Evolutionary conservation across 169 alveolate genomes (phyloP), one percentile per base, ranked within the genome.

Genomic region (Theileria equi): DNA sequence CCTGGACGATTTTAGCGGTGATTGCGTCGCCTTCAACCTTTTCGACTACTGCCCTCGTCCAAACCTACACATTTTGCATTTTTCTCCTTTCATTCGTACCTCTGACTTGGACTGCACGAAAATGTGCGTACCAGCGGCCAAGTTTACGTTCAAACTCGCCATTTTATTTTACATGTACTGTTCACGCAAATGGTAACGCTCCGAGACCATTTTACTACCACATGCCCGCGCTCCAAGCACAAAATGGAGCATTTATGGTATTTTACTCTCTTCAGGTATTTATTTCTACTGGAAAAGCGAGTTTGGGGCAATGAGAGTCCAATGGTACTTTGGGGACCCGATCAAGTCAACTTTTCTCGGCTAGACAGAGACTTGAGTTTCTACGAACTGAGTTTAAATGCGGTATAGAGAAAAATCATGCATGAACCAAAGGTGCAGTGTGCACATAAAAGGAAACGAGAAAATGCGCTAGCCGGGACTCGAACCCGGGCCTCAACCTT

Each of bases 401-500:
- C 63, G 31, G 13, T 23, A 53, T 53, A 53, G 63, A 53, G 36
- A 49, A 21, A 53, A 26, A 53, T 48, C n/a, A n/a, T n/a, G n/a
- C n/a, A n/a, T n/a, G n/a, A n/a, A n/a, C n/a, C n/a, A n/a, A n/a
- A n/a, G n/a, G n/a, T n/a, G n/a, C n/a, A n/a, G n/a, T n/a, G n/a
- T n/a, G n/a, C n/a, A n/a, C n/a, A n/a, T n/a, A n/a, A n/a, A n/a
- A n/a, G n/a, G n/a, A n/a, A n/a, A n/a, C 16, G 19, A n/a, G 11
- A 34, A 17, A 25, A 19, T 88, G 92, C 92, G 88, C 64, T 89
- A 83, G 90, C 92, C 92, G 92, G 92, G 92, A 88, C 88, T 88
- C 92, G 92, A 84, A 88, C 92, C 92, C 92, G 92, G 92, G 91
- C 73, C 91, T 78, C 92, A 84, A 87, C 92, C 92, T 88, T 88